Percentiles rank a stretch among this genome's conserved stretches.
Evolutionary conservation across 306 rosid species (phyloP).

Genomic region (Begonia masoniana): DNA sequence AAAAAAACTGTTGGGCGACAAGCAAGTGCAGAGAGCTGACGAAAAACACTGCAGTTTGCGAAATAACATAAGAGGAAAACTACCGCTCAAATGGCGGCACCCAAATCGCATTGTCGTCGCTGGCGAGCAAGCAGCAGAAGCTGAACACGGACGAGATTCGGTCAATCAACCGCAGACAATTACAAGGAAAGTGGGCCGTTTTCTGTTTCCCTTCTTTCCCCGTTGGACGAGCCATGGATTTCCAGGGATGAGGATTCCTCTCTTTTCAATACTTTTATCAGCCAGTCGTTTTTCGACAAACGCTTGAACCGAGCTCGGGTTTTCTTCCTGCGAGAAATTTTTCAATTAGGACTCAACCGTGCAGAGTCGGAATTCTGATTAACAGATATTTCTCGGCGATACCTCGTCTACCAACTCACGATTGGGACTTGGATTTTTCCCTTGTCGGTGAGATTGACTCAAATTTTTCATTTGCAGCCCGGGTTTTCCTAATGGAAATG

Average conservation of each 20-base stretch:
- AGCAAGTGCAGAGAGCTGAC: constrained; percentile 73
- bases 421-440: constrained; percentile 19
- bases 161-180: too few species aligned
- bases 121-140: too few species aligned
- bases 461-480: not conserved
- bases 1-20: constrained; percentile 78
- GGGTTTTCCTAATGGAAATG: too few species aligned
- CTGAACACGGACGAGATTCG: too few species aligned
- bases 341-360: not conserved
- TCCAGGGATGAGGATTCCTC: too few species aligned
- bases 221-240: too few species aligned
- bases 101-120: too few species aligned
- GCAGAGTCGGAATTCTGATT: constrained; percentile 39
- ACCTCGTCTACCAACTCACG: constrained; percentile 44
- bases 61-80: constrained; percentile 42
- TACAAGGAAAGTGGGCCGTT: constrained; percentile 20
- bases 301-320: constrained; percentile 31
- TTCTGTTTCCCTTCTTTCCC: constrained; percentile 28
- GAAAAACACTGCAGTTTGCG: constrained; percentile 25
- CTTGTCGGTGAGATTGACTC: not conserved
- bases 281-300: constrained; percentile 25
- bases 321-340: too few species aligned
- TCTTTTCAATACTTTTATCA: constrained; percentile 19
- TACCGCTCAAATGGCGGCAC: constrained; percentile 43
- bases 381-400: constrained; percentile 46